Conservation (phyloP, 371 early-diverging fungal species). For the Apophysomyces sp. region DNA sequence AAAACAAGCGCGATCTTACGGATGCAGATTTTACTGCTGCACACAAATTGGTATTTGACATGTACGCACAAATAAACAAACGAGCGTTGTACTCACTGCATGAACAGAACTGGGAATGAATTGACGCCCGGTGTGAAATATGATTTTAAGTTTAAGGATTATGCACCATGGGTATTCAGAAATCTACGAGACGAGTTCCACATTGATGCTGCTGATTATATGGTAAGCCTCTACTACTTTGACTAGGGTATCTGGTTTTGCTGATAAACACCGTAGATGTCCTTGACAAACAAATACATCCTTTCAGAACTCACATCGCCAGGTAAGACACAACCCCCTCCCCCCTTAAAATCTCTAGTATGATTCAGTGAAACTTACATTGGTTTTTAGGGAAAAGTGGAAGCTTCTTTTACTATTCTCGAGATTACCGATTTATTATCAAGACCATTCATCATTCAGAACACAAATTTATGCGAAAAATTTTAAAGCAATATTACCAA, state of each 20-base stretch:
- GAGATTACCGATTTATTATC: constrained; percentile 97
- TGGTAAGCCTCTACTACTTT: constrained; percentile 50
- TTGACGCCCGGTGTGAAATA: constrained; percentile 91
- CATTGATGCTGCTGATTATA: constrained; percentile 93
- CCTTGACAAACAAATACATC: constrained; percentile 94
- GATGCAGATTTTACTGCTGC: constrained; percentile 82
- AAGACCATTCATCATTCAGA: constrained; percentile 95
- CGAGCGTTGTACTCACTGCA: not conserved
- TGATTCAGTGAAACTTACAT: not conserved
- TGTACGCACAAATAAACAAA: constrained; percentile 43
- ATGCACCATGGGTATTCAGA: constrained; percentile 97
- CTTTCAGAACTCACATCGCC: constrained; percentile 76
- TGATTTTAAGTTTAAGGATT: constrained; percentile 98
- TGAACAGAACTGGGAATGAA: constrained; percentile 82
- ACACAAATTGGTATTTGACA: constrained; percentile 93
- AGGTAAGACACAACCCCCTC: not conserved
- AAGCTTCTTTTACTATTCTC: constrained; percentile 95
- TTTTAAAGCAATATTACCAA: constrained; percentile 83
- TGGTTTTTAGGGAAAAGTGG: constrained; percentile 95
- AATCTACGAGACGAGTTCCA: constrained; percentile 84
- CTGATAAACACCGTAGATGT: constrained; percentile 52
- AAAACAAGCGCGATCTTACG: constrained; percentile 69
- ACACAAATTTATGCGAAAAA: constrained; percentile 87
- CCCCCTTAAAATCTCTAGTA: too few relatives aligned
- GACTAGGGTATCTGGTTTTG: not conserved